These are phyloP conservation scores for Galerina marginata DNA, from an alignment of 768 basidiomycete genomes.

Conservation along the genomic window DNA sequence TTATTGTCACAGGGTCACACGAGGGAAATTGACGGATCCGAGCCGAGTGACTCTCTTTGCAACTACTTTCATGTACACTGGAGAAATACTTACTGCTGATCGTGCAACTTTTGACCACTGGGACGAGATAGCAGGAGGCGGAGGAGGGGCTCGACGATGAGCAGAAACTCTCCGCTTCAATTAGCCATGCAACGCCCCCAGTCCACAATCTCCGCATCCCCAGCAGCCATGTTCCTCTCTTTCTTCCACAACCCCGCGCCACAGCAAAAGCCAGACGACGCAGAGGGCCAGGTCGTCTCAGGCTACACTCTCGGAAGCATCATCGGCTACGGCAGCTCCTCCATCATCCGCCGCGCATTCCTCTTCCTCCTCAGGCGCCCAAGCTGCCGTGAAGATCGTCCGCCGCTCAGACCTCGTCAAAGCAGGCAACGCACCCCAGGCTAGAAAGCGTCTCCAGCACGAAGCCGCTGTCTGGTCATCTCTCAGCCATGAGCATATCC, in stretches of 20 bases:
- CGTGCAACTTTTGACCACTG: constrained; percentile 17
- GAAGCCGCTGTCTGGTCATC: constrained; percentile 78
- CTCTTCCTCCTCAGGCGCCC: constrained; percentile 61
- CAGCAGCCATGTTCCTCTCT: constrained; percentile 78
- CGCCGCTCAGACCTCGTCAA: constrained; percentile 60
- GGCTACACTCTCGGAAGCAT: constrained; percentile 79
- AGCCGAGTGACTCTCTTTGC: constrained; percentile 14
- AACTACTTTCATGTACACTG: constrained; percentile 30
- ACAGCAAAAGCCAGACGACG: constrained; percentile 58
- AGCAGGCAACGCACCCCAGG: constrained; percentile 51
- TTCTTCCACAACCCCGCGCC: constrained; percentile 55
- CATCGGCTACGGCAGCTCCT: constrained; percentile 83
- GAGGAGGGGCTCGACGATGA: constrained; percentile 25
- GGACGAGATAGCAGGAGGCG: constrained; percentile 7
- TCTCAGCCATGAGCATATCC: constrained; percentile 83
- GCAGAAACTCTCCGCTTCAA: constrained; percentile 26
- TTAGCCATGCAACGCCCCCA: constrained; percentile 9
- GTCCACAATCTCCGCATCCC: constrained; percentile 48
- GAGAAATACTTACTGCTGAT: constrained; percentile 16
- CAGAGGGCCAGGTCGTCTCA: constrained; percentile 62
- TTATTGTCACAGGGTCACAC: constrained; percentile 6
- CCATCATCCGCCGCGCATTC: constrained; percentile 73
- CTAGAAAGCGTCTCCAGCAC: constrained; percentile 64
- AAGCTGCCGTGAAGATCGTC: constrained; percentile 87
- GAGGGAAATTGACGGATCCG: not conserved